These are phyloP conservation scores for Podospora pseudoanserina DNA, from an alignment of 495 filamentous ascomycete species.

Conservation along the genomic window DNA sequence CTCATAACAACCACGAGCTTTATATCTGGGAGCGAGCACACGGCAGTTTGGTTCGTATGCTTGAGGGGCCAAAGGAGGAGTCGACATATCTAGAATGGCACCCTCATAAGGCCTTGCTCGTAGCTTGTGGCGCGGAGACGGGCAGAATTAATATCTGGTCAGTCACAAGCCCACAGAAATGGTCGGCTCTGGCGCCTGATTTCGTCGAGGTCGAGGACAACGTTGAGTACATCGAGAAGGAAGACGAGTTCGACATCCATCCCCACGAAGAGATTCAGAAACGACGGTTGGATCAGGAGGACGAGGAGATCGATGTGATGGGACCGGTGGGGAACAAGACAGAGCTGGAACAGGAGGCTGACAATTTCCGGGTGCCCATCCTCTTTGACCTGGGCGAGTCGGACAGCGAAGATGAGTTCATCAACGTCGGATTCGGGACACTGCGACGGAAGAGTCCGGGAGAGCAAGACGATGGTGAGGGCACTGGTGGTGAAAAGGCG, in stretches of 20 bases:
- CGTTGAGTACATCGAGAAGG: slow-evolving; percentile 88
- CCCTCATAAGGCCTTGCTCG: slow-evolving; percentile 79
- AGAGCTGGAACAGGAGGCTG: slow-evolving; percentile 52
- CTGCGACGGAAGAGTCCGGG: slow-evolving; percentile 67
- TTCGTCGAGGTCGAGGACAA: slow-evolving; percentile 98
- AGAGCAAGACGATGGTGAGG: slow-evolving; percentile 44
- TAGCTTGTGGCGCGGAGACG: slow-evolving; percentile 83
- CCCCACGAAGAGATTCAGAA: slow-evolving; percentile 93
- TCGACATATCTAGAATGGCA: slow-evolving; percentile 97
- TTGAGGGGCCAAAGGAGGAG: slow-evolving; percentile 93
- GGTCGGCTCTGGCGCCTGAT: slow-evolving; percentile 94
- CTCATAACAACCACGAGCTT: slow-evolving; percentile 95
- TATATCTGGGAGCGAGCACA: slow-evolving; percentile 96
- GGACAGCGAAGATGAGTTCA: slow-evolving; percentile 81
- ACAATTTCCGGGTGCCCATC: slow-evolving; percentile 80
- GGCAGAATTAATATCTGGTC: slow-evolving; percentile 92
- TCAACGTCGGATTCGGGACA: slow-evolving; percentile 78
- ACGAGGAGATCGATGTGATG: slow-evolving; percentile 82
- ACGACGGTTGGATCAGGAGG: slow-evolving; percentile 77
- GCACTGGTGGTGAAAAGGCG: slow-evolving; percentile 31
- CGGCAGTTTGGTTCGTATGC: slow-evolving; percentile 91
- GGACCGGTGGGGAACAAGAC: slow-evolving; percentile 62
- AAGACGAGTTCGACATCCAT: slow-evolving; percentile 98
- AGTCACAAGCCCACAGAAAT: slow-evolving; percentile 85
- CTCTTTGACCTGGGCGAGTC: slow-evolving; percentile 73